A percentile compares a stretch with the other conserved stretches of the same genome.
Conservation (phyloP, 345 rosid species). For the Eucalyptus grandis region DNA sequence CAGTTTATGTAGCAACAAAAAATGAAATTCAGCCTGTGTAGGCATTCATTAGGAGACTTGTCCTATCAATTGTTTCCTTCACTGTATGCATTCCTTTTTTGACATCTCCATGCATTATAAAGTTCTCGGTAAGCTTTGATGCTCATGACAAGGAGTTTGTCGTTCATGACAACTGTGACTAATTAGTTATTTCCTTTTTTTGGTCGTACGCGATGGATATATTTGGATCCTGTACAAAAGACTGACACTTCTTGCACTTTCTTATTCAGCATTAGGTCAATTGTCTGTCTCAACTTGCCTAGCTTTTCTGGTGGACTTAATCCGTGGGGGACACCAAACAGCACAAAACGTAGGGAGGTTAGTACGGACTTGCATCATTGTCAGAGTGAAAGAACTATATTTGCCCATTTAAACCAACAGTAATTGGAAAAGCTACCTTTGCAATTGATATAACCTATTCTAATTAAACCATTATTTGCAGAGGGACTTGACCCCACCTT, state of each 20-base stretch:
- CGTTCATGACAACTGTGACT: not conserved
- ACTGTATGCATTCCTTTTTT: not conserved
- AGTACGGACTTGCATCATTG: not conserved
- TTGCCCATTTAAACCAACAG: not conserved
- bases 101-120: not conserved
- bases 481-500: conserved; percentile 73
- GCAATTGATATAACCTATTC: not conserved
- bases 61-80: not conserved
- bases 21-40: not conserved
- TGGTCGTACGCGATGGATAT: not conserved
- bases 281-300: conserved; percentile 82
- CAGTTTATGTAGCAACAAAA: not conserved
- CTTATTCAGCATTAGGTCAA: conserved; percentile 65
- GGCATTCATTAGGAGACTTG: not conserved
- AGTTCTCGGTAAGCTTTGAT: not conserved
- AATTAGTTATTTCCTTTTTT: not conserved
- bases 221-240: not conserved
- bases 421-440: not conserved
- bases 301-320: conserved; percentile 90
- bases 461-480: conserved; percentile 1
- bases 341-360: conserved; percentile 34
- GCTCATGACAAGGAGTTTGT: not conserved
- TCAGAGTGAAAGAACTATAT: not conserved
- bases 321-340: conserved; percentile 86
- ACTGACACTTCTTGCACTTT: not conserved